Base-by-base conservation (phyloP, 2,329 filamentous ascomycete genomes). In the Biscogniauxia mediterranea region DNA sequence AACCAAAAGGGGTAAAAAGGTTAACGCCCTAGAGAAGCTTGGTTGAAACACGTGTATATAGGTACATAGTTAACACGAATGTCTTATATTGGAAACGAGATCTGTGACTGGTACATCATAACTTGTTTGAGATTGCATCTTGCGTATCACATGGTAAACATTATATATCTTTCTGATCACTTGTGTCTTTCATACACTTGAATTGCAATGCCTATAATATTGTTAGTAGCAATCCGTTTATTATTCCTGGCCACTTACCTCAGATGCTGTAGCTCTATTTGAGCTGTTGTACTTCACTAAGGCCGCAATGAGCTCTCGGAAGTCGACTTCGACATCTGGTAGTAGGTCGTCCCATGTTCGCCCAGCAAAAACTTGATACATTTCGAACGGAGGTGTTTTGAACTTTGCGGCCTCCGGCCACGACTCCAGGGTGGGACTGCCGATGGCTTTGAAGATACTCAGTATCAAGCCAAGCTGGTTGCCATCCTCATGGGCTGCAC, bases 401-500 rank as follows among this genome's bases (percentile, higher is more conserved):
- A 96, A 89, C 1, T 72, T 71, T 11, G 77, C 77, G 5, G 91
- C 90, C 75, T 93, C 92, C 1, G 95, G 95, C 95, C 95, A 99
- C 0, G 81, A 86, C 57, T 88, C 80, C n/a, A 82, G 76, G 52
- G 89, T 90, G 0, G 95, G 95, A 1, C 93, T 97, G 1, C 96
- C 96, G 6, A 99, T 76, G 0, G 89, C 96, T 76, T 91, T 89
- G 78, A 99, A 98, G 42, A 98, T 94, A 71, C 92, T 97, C 57
- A 93, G 83, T 60, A 99, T 94, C 56, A 99, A 80, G 0, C 92
- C 91, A 49, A 99, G 81, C 76, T 99, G 95, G 71, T 91, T 98
- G 0, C 96, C 95, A 56, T 98, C 83, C 68, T 96, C 92, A 62
- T 85, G 81, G 0, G 79, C 81, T 2, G 82, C 75, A 1, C 92